These are phyloP conservation scores for Xylariaceae sp. DNA, from an alignment of 2,329 filamentous ascomycete genomes.

Conservation along the genomic window DNA sequence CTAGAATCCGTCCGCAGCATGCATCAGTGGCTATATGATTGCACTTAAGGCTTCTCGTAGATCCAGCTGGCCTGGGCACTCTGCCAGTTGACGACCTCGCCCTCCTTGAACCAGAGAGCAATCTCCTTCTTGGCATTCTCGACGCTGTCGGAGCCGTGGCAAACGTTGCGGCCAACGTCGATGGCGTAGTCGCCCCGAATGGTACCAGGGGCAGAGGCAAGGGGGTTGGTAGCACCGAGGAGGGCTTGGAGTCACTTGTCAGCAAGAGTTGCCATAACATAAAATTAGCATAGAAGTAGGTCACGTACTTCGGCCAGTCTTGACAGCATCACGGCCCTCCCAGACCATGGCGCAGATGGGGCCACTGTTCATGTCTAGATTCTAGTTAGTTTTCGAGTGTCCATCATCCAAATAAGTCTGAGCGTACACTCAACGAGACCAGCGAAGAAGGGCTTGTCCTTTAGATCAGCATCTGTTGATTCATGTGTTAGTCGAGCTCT, in stretches of 20 bases:
- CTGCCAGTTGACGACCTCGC: constrained; percentile 87
- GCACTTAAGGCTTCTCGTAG: constrained; percentile 81
- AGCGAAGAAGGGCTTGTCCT: constrained; percentile 94
- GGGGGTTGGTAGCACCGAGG: constrained; percentile 98
- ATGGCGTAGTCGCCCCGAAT: constrained; percentile 93
- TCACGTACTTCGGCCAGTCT: constrained; percentile 87
- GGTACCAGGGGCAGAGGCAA: constrained; percentile 91
- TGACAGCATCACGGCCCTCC: constrained; percentile 98
- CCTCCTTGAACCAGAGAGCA: constrained; percentile 93
- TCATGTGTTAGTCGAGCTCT: constrained; percentile 38
- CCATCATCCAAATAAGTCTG: not conserved
- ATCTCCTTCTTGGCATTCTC: constrained; percentile 99
- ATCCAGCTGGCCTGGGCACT: constrained; percentile 86
- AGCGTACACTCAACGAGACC: constrained; percentile 87
- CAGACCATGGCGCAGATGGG: constrained; percentile 99
- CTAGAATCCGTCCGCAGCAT: constrained; percentile 1
- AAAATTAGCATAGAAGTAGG: not conserved
- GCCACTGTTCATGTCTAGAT: constrained; percentile 90
- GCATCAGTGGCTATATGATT: not conserved
- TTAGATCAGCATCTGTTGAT: constrained; percentile 77
- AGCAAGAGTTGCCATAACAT: constrained; percentile 4
- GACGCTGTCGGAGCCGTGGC: constrained; percentile 98
- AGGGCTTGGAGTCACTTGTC: constrained; percentile 60
- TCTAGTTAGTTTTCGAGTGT: constrained; percentile 14
- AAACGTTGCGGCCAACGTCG: constrained; percentile 96